Conservation (phyloP, 495 filamentous ascomycete genomes). For the Patellaria atrata region DNA sequence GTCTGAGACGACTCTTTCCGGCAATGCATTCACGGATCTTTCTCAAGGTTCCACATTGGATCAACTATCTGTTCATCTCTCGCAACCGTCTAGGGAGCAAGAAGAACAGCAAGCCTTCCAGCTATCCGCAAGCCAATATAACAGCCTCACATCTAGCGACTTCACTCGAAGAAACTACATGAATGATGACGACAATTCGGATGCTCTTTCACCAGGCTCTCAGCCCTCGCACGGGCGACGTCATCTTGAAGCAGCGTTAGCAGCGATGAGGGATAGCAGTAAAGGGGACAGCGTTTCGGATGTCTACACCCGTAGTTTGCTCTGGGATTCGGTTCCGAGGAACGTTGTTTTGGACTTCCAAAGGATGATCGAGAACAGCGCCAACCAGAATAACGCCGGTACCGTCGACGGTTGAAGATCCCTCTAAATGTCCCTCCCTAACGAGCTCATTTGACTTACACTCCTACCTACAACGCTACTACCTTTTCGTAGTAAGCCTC, state of each 20-base stretch:
- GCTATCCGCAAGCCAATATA: slow-evolving; percentile 77
- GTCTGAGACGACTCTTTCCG: slow-evolving; percentile 35
- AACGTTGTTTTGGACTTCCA: slow-evolving; percentile 89
- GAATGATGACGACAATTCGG: slow-evolving; percentile 30
- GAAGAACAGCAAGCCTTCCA: slow-evolving; percentile 81
- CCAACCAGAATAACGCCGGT: no score
- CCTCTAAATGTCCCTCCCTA: no score
- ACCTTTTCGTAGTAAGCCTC: no score
- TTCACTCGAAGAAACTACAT: slow-evolving; percentile 42
- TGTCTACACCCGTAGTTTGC: slow-evolving; percentile 80
- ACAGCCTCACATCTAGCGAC: slow-evolving; percentile 60
- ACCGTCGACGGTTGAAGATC: no score
- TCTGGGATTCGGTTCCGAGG: slow-evolving; percentile 85
- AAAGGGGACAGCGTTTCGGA: slow-evolving; percentile 55
- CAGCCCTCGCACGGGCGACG: slow-evolving; percentile 30
- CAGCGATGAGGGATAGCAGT: slow-evolving; percentile 54
- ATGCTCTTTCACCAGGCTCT: slow-evolving; percentile 10
- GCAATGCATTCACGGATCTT: slow-evolving; percentile 37
- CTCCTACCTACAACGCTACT: no score
- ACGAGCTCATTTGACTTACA: no score
- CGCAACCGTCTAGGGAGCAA: slow-evolving; percentile 67
- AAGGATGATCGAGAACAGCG: slow-evolving; percentile 51
- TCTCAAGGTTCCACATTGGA: slow-evolving; percentile 42
- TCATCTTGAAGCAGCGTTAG: slow-evolving; percentile 72
- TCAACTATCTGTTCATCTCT: slow-evolving; percentile 57